These are phyloP conservation scores for Telopea speciosissima DNA, from an alignment of 177 flowering plant genomes.

Conservation along the genomic window DNA sequence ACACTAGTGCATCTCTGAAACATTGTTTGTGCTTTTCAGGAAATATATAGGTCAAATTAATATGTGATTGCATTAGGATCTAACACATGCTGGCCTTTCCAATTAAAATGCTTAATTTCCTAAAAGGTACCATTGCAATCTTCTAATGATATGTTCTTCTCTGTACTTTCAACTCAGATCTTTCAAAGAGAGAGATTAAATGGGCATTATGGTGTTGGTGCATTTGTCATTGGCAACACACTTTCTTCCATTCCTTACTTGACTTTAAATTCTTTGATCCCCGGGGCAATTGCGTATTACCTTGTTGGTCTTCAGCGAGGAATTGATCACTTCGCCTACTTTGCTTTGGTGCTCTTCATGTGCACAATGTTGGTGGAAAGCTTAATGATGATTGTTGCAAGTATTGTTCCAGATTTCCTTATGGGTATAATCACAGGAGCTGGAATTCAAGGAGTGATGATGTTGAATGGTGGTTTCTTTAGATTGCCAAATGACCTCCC, in stretches of 20 bases:
- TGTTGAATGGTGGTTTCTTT: slow-evolving; percentile 14
- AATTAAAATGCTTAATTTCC: too few species aligned
- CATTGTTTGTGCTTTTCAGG: too few species aligned
- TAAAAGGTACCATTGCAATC: too few species aligned
- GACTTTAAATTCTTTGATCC: slow-evolving; percentile 8
- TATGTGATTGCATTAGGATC: too few species aligned
- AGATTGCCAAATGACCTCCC: slow-evolving; percentile 14
- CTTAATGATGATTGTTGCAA: slow-evolving; percentile 19
- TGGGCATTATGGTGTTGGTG: slow-evolving; percentile 20
- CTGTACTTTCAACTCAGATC: not conserved
- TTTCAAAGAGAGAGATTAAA: slow-evolving; percentile 17
- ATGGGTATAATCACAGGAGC: slow-evolving; percentile 19
- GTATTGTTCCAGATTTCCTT: slow-evolving; percentile 16
- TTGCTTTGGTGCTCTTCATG: slow-evolving; percentile 10
- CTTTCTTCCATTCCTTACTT: slow-evolving; percentile 17
- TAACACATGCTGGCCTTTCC: too few species aligned
- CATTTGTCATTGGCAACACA: slow-evolving; percentile 16
- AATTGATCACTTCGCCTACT: slow-evolving; percentile 9
- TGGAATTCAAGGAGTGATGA: slow-evolving; percentile 16
- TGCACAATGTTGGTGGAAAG: slow-evolving; percentile 18
- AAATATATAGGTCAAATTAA: too few species aligned
- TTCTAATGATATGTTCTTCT: too few species aligned
- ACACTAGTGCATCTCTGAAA: too few species aligned
- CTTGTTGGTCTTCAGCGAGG: slow-evolving; percentile 14
- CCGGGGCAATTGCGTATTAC: slow-evolving; percentile 16